Percentiles rank a stretch among this genome's conserved stretches.
Conservation (phyloP, 139 green algal species). For the Chlorella sorokiniana region DNA sequence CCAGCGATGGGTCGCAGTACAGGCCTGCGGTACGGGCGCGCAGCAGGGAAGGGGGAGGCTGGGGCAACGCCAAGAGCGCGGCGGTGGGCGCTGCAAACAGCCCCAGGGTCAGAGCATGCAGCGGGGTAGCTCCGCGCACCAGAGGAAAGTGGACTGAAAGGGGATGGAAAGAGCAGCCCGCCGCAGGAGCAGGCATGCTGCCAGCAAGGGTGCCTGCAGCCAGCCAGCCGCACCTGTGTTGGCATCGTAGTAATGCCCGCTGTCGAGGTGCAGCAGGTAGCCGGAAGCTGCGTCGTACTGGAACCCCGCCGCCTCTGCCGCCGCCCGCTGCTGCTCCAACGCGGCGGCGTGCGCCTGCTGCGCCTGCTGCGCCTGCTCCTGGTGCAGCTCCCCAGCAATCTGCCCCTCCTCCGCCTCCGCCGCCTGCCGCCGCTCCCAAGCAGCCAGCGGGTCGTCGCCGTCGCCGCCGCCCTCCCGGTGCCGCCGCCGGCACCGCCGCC, state of each 20-base stretch:
- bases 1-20: slow-evolving; percentile 56
- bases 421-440: background rate
- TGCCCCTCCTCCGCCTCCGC: background rate
- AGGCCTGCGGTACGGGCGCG: background rate
- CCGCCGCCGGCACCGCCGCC: slow-evolving; percentile 26
- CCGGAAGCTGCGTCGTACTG: slow-evolving; percentile 59
- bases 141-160: no score
- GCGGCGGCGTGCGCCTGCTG: background rate
- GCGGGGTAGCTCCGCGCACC: no score
- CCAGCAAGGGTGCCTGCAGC: background rate
- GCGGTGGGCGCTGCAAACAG: no score
- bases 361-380: slow-evolving; percentile 8
- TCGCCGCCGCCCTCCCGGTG: background rate
- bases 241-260: slow-evolving; percentile 73
- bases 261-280: slow-evolving; percentile 63
- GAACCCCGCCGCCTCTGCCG: slow-evolving; percentile 43
- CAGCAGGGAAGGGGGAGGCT: slow-evolving; percentile 32
- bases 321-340: slow-evolving; percentile 9
- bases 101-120: no score
- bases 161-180: no score
- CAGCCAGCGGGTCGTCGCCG: slow-evolving; percentile 5
- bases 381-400: background rate
- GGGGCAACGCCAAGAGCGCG: no score
- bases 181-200: no score
- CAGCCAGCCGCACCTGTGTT: slow-evolving; percentile 52